Conservation (phyloP, 2,329 filamentous ascomycete genomes). For the Pyrenochaeta sp. region DNA sequence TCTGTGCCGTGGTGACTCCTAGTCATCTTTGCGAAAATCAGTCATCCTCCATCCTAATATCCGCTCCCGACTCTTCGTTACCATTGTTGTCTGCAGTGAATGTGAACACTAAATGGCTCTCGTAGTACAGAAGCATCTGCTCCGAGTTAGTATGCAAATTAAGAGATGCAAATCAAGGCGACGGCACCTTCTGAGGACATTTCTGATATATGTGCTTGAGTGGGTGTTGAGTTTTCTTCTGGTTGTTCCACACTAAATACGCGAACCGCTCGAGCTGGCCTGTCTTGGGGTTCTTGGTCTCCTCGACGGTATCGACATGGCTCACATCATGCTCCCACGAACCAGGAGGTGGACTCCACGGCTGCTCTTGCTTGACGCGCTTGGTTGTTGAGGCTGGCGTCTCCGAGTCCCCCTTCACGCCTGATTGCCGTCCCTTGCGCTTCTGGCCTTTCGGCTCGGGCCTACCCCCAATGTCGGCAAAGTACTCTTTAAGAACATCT, state of each 20-base stretch:
- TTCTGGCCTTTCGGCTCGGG: conserved; percentile 66
- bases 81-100: conserved; percentile 6
- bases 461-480: conserved; percentile 68
- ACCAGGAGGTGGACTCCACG: conserved; percentile 73
- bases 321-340: conserved; percentile 79
- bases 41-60: conserved; percentile 7
- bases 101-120: conserved; percentile 54
- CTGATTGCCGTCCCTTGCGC: conserved; percentile 43
- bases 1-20: background rate
- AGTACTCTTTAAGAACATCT: conserved; percentile 71
- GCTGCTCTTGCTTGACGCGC: conserved; percentile 50
- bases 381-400: conserved; percentile 35
- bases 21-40: conserved; percentile 5
- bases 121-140: conserved; percentile 58
- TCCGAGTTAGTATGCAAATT: conserved; percentile 3
- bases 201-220: conserved; percentile 74
- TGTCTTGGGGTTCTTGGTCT: conserved; percentile 54
- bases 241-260: conserved; percentile 77
- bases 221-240: conserved; percentile 75
- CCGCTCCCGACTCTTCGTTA: conserved; percentile 18
- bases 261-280: conserved; percentile 66
- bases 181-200: conserved; percentile 73
- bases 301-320: conserved; percentile 75
- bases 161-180: too few species aligned
- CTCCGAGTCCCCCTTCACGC: conserved; percentile 26